Evolutionary conservation across 148 eudicot species (phyloP).

Genomic region (Chenopodium quinoa): DNA sequence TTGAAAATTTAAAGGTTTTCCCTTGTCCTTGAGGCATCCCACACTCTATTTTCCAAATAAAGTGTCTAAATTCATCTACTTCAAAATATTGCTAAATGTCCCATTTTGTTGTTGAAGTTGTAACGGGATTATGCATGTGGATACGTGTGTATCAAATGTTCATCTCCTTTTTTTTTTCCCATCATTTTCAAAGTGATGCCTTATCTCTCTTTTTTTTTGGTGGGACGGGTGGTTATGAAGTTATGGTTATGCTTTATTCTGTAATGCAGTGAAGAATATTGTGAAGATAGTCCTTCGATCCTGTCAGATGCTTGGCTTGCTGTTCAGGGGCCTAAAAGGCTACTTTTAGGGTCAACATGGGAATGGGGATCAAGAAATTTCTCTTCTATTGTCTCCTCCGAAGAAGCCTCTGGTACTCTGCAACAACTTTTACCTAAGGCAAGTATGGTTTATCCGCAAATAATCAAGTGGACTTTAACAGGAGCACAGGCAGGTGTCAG

Average conservation of each 20-base stretch:
- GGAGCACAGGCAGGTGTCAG: slow-evolving; percentile 81
- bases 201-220: neutral
- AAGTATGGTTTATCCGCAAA: slow-evolving; percentile 53
- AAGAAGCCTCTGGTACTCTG: slow-evolving; percentile 69
- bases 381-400: slow-evolving; percentile 53
- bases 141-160: no score
- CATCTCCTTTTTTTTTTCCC: neutral
- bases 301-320: slow-evolving; percentile 97
- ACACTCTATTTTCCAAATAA: neutral
- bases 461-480: slow-evolving; percentile 55
- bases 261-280: slow-evolving; percentile 56
- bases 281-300: slow-evolving; percentile 66
- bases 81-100: neutral
- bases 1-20: neutral
- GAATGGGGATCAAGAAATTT: slow-evolving; percentile 83
- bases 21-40: neutral
- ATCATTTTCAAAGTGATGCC: neutral
- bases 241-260: neutral
- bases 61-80: neutral
- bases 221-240: neutral
- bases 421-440: slow-evolving; percentile 85
- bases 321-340: slow-evolving; percentile 55
- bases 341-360: slow-evolving; percentile 92
- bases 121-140: neutral
- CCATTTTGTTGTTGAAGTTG: neutral